These are phyloP conservation scores for Aspergillus affinis DNA, from an alignment of 495 filamentous ascomycete species.

Conservation along the genomic window DNA sequence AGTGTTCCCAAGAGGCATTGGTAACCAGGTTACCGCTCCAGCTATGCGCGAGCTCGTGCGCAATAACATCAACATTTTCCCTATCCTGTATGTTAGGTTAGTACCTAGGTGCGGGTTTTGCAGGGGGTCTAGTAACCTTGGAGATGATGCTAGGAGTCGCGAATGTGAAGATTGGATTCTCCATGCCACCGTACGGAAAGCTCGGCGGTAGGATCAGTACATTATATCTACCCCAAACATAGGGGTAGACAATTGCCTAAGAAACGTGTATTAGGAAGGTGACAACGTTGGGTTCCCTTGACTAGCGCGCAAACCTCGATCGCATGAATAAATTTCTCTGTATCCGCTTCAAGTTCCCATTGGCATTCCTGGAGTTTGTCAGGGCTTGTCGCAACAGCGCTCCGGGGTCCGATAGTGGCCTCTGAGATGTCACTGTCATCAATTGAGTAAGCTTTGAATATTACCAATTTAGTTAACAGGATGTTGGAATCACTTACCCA, in stretches of 20 bases:
- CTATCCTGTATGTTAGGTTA: constrained; percentile 54
- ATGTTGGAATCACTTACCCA: constrained; percentile 45
- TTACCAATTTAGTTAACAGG: too few species aligned
- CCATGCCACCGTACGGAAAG: constrained; percentile 91
- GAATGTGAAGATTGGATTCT: constrained; percentile 92
- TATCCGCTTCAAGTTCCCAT: constrained; percentile 86
- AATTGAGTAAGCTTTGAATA: constrained; percentile 1
- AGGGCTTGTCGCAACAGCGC: constrained; percentile 79
- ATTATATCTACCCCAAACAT: constrained; percentile 93
- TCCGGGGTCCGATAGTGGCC: constrained; percentile 81
- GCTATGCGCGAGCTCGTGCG: constrained; percentile 86
- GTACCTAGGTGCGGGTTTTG: too few species aligned
- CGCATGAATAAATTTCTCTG: constrained; percentile 84
- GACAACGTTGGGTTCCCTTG: not conserved
- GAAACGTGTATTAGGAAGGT: not conserved
- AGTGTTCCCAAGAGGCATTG: constrained; percentile 92
- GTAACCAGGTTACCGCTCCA: constrained; percentile 95
- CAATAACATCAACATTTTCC: constrained; percentile 94
- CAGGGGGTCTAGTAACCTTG: constrained; percentile 40
- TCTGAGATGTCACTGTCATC: constrained; percentile 66
- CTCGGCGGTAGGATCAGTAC: constrained; percentile 85
- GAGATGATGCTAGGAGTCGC: constrained; percentile 90
- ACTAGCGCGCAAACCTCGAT: constrained; percentile 60
- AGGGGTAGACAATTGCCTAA: constrained; percentile 78
- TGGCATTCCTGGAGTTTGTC: constrained; percentile 81